Evolutionary conservation across 176 grass and related monocot species (phyloP).

Genomic region (Paspalum notatum): DNA sequence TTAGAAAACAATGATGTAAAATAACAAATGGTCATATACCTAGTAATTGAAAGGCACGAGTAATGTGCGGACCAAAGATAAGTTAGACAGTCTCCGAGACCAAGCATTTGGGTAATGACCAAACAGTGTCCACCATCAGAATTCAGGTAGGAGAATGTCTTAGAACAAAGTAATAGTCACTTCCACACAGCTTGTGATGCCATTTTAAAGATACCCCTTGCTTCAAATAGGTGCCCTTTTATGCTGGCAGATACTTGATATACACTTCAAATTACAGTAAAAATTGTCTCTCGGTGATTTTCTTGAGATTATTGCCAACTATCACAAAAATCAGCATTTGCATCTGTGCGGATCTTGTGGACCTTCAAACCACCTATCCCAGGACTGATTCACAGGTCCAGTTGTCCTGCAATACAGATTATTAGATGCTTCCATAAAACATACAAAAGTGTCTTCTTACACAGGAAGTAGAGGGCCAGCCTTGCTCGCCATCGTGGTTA

Average conservation of each 20-base stretch:
- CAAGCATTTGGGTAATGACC: slow-evolving; percentile 21
- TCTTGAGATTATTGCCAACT: not conserved
- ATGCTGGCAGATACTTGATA: not conserved
- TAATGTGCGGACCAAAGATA: not conserved
- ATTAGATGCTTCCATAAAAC: not conserved
- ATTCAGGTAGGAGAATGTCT: too few relatives aligned
- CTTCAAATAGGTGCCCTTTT: not conserved
- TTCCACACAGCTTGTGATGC: not conserved
- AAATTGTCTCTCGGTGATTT: slow-evolving; percentile 11
- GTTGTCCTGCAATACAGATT: slow-evolving; percentile 57
- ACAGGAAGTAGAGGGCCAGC: slow-evolving; percentile 83
- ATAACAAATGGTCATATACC: too few relatives aligned
- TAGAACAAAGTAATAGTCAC: not conserved
- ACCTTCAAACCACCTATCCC: slow-evolving; percentile 94
- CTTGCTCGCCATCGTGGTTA: slow-evolving; percentile 56
- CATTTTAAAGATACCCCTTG: not conserved
- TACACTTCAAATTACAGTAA: slow-evolving; percentile 24
- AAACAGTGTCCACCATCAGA: not conserved
- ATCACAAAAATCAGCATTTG: slow-evolving; percentile 87
- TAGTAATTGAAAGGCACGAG: not conserved
- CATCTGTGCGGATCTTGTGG: slow-evolving; percentile 68
- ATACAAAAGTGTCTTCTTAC: slow-evolving; percentile 47
- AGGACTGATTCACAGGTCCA: slow-evolving; percentile 55
- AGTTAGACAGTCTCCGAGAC: not conserved
- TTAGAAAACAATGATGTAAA: too few relatives aligned